A percentile compares a stretch with the other conserved stretches of the same genome.
Evolutionary conservation across 1,284 basidiomycete genomes (phyloP).

Genomic region (Apiotrichum gamsii): DNA sequence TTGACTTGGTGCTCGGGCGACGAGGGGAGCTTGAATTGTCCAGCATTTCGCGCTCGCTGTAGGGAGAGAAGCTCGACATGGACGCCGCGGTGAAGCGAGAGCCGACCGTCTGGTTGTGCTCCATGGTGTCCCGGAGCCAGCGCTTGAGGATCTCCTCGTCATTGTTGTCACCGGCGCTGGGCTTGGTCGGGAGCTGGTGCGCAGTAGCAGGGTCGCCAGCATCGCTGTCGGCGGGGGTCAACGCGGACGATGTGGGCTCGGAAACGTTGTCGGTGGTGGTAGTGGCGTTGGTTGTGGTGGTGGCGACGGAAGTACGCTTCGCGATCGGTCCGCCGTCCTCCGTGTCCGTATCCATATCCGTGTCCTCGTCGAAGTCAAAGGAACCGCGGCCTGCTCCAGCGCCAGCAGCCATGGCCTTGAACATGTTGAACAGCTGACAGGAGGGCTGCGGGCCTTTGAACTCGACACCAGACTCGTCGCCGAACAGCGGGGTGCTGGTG

Average conservation of each 20-base stretch:
- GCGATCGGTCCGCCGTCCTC: background rate
- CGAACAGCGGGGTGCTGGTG: too few relatives aligned
- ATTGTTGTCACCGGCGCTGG: background rate
- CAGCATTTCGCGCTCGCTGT: background rate
- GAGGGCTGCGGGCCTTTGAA: slow-evolving; percentile 5
- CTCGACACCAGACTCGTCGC: too few relatives aligned
- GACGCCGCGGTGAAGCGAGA: slow-evolving; percentile 22
- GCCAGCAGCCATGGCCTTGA: slow-evolving; percentile 36
- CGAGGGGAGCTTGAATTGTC: background rate
- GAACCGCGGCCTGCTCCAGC: background rate
- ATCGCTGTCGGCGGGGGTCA: background rate
- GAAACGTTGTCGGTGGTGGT: background rate
- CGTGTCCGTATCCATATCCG: slow-evolving; percentile 19
- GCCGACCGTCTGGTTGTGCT: background rate
- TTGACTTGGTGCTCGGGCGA: background rate
- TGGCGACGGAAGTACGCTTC: too few relatives aligned
- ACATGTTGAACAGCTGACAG: slow-evolving; percentile 35
- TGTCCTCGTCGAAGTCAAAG: slow-evolving; percentile 3
- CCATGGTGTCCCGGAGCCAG: slow-evolving; percentile 21
- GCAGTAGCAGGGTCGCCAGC: slow-evolving; percentile 2
- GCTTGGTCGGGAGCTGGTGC: too few relatives aligned
- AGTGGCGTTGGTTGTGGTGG: background rate
- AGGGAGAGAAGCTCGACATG: slow-evolving; percentile 23
- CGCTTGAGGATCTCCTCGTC: slow-evolving; percentile 16
- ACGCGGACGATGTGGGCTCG: background rate